A percentile compares a stretch with the other conserved stretches of the same genome.
Evolutionary conservation across 495 filamentous ascomycete genomes (phyloP).

Genomic region (Neurospora sp.): DNA sequence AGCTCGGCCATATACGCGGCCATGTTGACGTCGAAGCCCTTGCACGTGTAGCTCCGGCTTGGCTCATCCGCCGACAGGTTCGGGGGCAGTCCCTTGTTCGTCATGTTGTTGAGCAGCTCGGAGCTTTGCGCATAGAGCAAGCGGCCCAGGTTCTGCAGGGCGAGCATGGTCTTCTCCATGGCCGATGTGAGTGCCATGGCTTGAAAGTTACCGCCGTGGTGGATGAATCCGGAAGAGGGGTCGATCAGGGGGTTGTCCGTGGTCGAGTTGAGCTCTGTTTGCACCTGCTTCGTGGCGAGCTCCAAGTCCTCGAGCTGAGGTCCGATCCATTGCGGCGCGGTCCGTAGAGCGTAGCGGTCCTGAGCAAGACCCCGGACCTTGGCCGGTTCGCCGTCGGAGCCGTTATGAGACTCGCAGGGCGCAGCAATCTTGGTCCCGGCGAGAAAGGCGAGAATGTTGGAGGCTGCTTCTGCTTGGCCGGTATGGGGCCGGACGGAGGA

Average conservation of each 20-base stretch:
- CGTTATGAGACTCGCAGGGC: not conserved
- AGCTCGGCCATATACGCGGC: conserved; percentile 53
- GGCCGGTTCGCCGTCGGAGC: conserved; percentile 12
- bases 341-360: conserved; percentile 54
- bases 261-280: conserved; percentile 50
- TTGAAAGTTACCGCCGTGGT: conserved; percentile 57
- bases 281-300: conserved; percentile 44
- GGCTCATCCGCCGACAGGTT: conserved; percentile 52
- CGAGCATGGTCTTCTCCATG: conserved; percentile 48
- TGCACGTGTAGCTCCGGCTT: conserved; percentile 44
- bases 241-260: conserved; percentile 57
- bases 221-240: conserved; percentile 19
- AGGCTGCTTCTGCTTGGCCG: conserved; percentile 49
- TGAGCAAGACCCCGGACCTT: conserved; percentile 28
- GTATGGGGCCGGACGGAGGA: conserved; percentile 46
- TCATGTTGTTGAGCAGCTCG: conserved; percentile 48
- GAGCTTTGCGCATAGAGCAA: conserved; percentile 49
- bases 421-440: conserved; percentile 21
- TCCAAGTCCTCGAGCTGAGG: conserved; percentile 51
- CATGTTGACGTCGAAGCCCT: conserved; percentile 55
- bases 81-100: conserved; percentile 48
- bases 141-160: conserved; percentile 47
- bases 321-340: conserved; percentile 54
- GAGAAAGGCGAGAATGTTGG: conserved; percentile 46
- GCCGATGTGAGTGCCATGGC: conserved; percentile 48